phyloP scores from a whole-genome alignment of 202 grass and related monocot species.

The Carex arenaria region DNA sequence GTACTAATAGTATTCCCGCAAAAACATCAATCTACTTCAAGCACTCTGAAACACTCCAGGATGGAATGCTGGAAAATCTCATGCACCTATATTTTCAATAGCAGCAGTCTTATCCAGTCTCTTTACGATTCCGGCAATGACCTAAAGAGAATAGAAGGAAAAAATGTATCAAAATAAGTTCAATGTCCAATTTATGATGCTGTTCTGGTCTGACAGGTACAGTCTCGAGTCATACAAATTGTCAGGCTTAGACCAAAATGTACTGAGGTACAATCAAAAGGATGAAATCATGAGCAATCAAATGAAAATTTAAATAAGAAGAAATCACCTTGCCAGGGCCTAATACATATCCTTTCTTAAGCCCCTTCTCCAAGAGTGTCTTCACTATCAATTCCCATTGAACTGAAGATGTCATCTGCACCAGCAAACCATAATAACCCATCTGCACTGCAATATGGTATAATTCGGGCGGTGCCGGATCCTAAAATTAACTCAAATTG shows the following conservation, averaged over 20 bases:
- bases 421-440: conserved; percentile 6
- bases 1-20: not conserved
- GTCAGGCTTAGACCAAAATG: not conserved
- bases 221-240: not conserved
- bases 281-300: not conserved
- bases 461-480: too few relatives aligned
- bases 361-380: conserved; percentile 74
- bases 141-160: conserved; percentile 31
- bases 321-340: conserved; percentile 81
- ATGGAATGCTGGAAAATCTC: conserved; percentile 12
- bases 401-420: conserved; percentile 80
- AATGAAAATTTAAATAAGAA: not conserved
- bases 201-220: not conserved
- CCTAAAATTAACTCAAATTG: too few relatives aligned
- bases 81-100: conserved; percentile 79
- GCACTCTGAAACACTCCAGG: not conserved
- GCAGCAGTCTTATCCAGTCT: conserved; percentile 72
- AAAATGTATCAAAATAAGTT: not conserved
- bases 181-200: not conserved
- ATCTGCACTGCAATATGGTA: not conserved
- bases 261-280: not conserved
- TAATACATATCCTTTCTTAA: conserved; percentile 92
- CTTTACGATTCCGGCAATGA: conserved; percentile 92
- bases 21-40: conserved; percentile 5
- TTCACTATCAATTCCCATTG: conserved; percentile 89